Conservation (phyloP, 1,284 basidiomycete genomes). For the Papiliotrema laurentii region DNA sequence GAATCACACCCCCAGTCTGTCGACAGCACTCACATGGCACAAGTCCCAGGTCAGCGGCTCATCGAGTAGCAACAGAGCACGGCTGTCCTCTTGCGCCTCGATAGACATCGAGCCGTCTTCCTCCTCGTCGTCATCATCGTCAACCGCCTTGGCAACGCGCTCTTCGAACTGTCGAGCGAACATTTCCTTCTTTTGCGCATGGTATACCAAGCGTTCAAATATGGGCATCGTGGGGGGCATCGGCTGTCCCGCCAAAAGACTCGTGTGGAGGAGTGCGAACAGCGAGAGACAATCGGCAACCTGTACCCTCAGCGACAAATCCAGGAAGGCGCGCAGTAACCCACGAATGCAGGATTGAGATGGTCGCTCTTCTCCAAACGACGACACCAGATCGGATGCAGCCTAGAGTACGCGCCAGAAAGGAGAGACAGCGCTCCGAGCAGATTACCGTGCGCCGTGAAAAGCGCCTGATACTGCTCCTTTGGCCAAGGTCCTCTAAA, state of each 20-base stretch:
- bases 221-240: conserved; percentile 44
- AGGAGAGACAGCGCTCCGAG: conserved; percentile 33
- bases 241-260: conserved; percentile 28
- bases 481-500: conserved; percentile 44
- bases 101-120: background rate
- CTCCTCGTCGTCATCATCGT: too few species aligned
- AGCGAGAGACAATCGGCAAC: conserved; percentile 40
- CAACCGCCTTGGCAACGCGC: too few species aligned
- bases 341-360: conserved; percentile 43
- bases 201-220: conserved; percentile 38
- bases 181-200: too few species aligned
- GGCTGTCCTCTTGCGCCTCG: conserved; percentile 5
- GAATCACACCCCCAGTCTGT: background rate
- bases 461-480: conserved; percentile 30
- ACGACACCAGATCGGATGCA: conserved; percentile 30
- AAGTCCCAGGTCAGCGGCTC: conserved; percentile 18
- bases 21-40: conserved; percentile 15
- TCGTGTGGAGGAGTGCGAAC: conserved; percentile 37
- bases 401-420: conserved; percentile 29
- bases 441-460: conserved; percentile 26
- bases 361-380: conserved; percentile 22
- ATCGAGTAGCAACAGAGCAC: conserved; percentile 7
- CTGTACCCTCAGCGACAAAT: conserved; percentile 9
- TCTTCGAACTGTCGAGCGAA: too few species aligned
- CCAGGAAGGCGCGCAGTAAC: conserved; percentile 5